These are phyloP conservation scores for Moniliophthora roreri DNA, from an alignment of 1,284 basidiomycete genomes.

Conservation along the genomic window DNA sequence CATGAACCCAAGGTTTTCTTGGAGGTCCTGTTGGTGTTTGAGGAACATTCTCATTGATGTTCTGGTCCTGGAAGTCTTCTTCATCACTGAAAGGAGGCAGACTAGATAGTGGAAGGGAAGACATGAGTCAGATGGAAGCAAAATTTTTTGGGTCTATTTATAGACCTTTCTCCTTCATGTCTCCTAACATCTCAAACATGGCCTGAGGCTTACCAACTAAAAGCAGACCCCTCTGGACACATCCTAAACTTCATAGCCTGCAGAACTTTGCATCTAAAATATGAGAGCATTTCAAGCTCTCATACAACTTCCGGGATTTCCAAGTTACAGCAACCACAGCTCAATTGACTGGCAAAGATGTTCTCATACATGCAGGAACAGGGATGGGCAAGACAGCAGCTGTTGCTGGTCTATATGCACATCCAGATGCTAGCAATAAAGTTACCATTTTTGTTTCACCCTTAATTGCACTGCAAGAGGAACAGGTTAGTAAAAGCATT, in stretches of 20 bases:
- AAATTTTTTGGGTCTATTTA: too few relatives aligned
- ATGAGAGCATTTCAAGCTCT: background rate
- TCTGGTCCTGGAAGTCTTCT: too few relatives aligned
- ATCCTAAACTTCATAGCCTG: background rate
- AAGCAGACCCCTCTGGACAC: too few relatives aligned
- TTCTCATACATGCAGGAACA: background rate
- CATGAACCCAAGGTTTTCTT: too few relatives aligned
- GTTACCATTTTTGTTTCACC: background rate
- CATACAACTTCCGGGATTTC: background rate
- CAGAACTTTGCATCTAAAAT: background rate
- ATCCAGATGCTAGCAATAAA: background rate
- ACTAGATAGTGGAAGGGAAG: too few relatives aligned
- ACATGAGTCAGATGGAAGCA: too few relatives aligned
- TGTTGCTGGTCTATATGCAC: background rate
- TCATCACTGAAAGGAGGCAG: too few relatives aligned
- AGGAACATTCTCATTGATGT: too few relatives aligned
- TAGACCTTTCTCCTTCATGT: too few relatives aligned
- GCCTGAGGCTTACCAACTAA: too few relatives aligned
- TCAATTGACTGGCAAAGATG: background rate
- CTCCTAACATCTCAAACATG: too few relatives aligned
- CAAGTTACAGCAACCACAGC: background rate
- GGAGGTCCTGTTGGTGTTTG: too few relatives aligned
- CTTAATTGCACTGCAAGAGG: slow-evolving; percentile 28
- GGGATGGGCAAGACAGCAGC: background rate
- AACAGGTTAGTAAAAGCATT: slow-evolving; percentile 28